Evolutionary conservation across 192 early-diverging fungal species (phyloP).

Genomic region (Thamnidium elegans): DNA sequence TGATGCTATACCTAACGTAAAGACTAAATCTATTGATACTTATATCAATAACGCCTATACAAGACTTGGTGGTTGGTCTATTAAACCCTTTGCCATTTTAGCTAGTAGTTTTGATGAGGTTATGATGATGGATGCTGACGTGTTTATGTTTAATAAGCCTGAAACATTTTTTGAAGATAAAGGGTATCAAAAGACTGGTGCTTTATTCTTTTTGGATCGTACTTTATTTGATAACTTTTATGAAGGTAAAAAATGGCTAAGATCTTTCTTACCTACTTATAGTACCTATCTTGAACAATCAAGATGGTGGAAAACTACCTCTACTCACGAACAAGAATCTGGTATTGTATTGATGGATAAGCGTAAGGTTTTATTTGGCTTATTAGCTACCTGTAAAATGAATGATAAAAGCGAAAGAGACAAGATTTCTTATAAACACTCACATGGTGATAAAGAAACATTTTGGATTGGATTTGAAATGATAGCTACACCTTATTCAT

Average conservation of each 20-base stretch:
- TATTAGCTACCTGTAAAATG: slow-evolving; percentile 54
- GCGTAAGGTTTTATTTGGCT: slow-evolving; percentile 41
- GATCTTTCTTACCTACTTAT: slow-evolving; percentile 45
- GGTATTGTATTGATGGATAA: slow-evolving; percentile 62
- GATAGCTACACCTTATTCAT: slow-evolving; percentile 52
- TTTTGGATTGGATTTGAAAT: slow-evolving; percentile 68
- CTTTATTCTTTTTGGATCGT: slow-evolving; percentile 66
- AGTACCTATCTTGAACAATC: slow-evolving; percentile 37
- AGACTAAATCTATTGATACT: slow-evolving; percentile 30
- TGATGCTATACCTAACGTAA: background rate
- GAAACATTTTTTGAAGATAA: slow-evolving; percentile 48
- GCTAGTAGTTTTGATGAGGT: slow-evolving; percentile 57
- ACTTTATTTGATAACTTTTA: slow-evolving; percentile 43
- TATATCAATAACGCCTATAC: slow-evolving; percentile 40
- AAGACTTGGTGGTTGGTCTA: slow-evolving; percentile 56
- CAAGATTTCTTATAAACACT: slow-evolving; percentile 40
- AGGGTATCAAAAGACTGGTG: slow-evolving; percentile 44
- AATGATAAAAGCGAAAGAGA: slow-evolving; percentile 54
- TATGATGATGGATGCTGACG: slow-evolving; percentile 72
- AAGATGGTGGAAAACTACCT: slow-evolving; percentile 37
- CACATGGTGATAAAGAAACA: slow-evolving; percentile 68
- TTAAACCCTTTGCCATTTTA: slow-evolving; percentile 68
- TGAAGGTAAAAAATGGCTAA: slow-evolving; percentile 44
- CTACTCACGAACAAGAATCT: slow-evolving; percentile 61
- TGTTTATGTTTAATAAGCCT: slow-evolving; percentile 60